These are phyloP conservation scores for Magnaporthiopsis poae DNA, from an alignment of 2,329 filamentous ascomycete genomes.

Conservation along the genomic window DNA sequence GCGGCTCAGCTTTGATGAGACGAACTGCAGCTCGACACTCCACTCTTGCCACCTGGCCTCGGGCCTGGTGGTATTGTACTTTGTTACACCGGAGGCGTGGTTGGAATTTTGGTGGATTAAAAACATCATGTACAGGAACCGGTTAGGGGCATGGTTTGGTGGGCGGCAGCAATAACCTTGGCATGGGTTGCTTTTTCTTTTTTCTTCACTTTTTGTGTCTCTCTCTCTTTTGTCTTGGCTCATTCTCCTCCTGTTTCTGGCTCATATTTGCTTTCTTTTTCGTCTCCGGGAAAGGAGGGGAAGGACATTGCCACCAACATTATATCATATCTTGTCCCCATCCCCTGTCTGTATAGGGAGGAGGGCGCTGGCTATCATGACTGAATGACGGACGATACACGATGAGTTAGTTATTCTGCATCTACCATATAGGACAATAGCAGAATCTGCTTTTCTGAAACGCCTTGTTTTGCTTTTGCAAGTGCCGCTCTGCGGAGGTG, in stretches of 20 bases:
- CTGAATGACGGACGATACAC: constrained; percentile 6
- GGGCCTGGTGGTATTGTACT: not conserved
- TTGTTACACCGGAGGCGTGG: not conserved
- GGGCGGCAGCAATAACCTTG: not conserved
- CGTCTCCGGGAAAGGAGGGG: not conserved
- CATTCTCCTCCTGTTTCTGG: not conserved
- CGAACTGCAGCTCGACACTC: not conserved
- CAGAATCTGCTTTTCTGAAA: constrained; percentile 1
- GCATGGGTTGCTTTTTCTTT: not conserved
- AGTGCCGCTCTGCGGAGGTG: no score
- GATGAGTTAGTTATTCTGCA: constrained; percentile 6
- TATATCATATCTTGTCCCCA: constrained; percentile 2
- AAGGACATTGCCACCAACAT: constrained; percentile 1
- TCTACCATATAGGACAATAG: not conserved
- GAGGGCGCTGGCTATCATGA: constrained; percentile 4
- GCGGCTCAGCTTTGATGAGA: not conserved
- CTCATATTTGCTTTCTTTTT: constrained; percentile 1
- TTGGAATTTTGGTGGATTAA: not conserved
- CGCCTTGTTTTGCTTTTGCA: not conserved
- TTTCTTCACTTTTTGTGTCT: not conserved
- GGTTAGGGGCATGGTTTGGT: not conserved
- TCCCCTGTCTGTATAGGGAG: not conserved
- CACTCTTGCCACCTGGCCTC: not conserved
- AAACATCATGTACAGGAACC: not conserved
- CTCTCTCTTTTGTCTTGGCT: not conserved